Evolutionary conservation across 139 green algal genomes (phyloP), one percentile per base, ranked within the genome.

Genomic region (Tetradesmus obliquus): DNA sequence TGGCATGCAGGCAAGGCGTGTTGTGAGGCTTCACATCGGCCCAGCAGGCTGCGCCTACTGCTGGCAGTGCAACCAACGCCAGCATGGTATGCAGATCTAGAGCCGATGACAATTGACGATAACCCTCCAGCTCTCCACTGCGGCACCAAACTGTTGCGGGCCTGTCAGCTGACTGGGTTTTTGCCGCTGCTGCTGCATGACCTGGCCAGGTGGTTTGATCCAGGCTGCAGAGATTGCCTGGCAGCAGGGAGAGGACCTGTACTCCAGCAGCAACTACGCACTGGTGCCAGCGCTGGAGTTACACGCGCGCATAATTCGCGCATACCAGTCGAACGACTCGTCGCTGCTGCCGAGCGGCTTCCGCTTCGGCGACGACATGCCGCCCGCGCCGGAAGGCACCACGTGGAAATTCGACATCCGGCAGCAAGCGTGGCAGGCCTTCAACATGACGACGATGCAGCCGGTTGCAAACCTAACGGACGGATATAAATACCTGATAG

Each of bases 161-260:
- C 72, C 72, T n/a, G 6, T 24, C 79, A 84, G 24, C 72, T 81
- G 12, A 2, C 22, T 83, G 7, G 22, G 5, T 54, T 5, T 17
- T 83, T 55, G 76, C n/a, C 15, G 24, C 12, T 57, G 51, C 51
- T 57, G 80, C 5, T n/a, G 79, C 80, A 45, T 85, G 80, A 9
- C 2, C 0, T 62, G 51, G 5, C 24, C 71, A 13, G 79, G 79
- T 32, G 79, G 88, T 20, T n/a, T 92, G 60, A 24, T 92, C 9
- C 88, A 88, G 55, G 32, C n/a, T 2, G 80, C 79, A 24, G 88
- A 88, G 80, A 79, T 87, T 8, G 58, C 58, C 2, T 88, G 79
- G 88, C 79, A 79, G 88, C 88, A 92, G 19, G 88, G 79, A 8
- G 32, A 62, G 24, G 88, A 91, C 88, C 20, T 82, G 19, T 88